These are phyloP conservation scores for Juncus effusus DNA, from an alignment of 176 grass and related monocot species.

Conservation along the genomic window DNA sequence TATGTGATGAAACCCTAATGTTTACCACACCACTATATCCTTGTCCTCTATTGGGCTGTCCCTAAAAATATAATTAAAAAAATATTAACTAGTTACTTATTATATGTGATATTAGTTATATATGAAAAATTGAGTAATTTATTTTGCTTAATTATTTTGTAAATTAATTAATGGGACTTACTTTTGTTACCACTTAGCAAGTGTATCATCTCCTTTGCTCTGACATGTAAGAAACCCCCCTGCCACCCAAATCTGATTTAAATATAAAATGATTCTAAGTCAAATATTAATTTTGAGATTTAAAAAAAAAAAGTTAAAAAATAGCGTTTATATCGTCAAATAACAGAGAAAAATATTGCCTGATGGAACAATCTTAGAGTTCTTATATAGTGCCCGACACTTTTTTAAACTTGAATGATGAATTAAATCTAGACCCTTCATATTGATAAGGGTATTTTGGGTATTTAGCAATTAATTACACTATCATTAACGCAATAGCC, in stretches of 20 bases:
- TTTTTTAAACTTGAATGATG: too few relatives aligned
- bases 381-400: too few relatives aligned
- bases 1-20: slow-evolving; percentile 80
- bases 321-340: background rate
- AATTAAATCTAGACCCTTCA: too few relatives aligned
- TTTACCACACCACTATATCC: slow-evolving; percentile 81
- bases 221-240: slow-evolving; percentile 72
- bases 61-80: slow-evolving; percentile 23
- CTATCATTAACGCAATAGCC: too few relatives aligned
- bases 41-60: slow-evolving; percentile 67
- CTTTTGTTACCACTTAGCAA: slow-evolving; percentile 70
- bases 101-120: background rate
- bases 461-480: too few relatives aligned
- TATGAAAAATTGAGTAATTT: background rate
- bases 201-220: slow-evolving; percentile 82
- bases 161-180: slow-evolving; percentile 17
- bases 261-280: too few relatives aligned
- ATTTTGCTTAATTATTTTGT: background rate
- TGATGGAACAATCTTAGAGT: slow-evolving; percentile 26
- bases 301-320: background rate
- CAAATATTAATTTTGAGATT: background rate
- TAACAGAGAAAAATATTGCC: too few relatives aligned
- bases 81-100: background rate
- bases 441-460: too few relatives aligned
- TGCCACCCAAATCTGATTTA: slow-evolving; percentile 78